Evolutionary conservation across 2,329 filamentous ascomycete genomes (phyloP).

Genomic region (Rutstroemia sp.): DNA sequence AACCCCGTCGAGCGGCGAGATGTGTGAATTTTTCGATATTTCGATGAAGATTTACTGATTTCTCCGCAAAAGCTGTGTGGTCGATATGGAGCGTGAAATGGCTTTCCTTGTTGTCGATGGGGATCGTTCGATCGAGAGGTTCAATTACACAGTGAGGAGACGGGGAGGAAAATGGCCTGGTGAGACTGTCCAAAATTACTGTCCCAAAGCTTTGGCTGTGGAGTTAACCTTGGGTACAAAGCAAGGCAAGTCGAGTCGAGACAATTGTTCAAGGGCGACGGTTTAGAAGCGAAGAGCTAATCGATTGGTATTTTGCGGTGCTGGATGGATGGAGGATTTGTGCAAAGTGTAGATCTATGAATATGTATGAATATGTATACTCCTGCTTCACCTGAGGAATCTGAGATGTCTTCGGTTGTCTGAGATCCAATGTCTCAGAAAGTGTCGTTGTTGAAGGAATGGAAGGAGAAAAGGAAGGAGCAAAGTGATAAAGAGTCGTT

Average conservation of each 20-base stretch:
- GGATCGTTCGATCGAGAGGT: not conserved
- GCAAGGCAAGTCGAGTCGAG: not conserved
- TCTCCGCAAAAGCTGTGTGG: not conserved
- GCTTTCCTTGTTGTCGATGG: not conserved
- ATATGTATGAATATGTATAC: too few relatives aligned
- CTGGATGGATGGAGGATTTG: not conserved
- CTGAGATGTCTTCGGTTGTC: too few relatives aligned
- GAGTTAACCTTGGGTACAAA: not conserved
- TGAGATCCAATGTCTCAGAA: not conserved
- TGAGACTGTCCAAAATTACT: conserved; percentile 1
- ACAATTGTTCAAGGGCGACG: not conserved
- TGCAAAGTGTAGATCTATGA: not conserved
- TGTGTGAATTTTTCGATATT: not conserved
- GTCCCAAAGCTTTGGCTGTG: not conserved
- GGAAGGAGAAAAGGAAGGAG: not conserved
- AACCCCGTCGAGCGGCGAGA: not conserved
- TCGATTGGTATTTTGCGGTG: not conserved
- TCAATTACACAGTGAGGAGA: conserved; percentile 5
- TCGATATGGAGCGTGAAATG: too few relatives aligned
- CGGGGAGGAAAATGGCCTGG: not conserved
- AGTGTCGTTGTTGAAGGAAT: not conserved
- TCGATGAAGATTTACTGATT: not conserved
- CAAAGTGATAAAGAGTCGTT: not conserved
- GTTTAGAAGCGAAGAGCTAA: not conserved
- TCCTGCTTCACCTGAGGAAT: too few relatives aligned